These are phyloP conservation scores for Solanum neorickii DNA, from an alignment of 257 asterid genomes.

Conservation along the genomic window DNA sequence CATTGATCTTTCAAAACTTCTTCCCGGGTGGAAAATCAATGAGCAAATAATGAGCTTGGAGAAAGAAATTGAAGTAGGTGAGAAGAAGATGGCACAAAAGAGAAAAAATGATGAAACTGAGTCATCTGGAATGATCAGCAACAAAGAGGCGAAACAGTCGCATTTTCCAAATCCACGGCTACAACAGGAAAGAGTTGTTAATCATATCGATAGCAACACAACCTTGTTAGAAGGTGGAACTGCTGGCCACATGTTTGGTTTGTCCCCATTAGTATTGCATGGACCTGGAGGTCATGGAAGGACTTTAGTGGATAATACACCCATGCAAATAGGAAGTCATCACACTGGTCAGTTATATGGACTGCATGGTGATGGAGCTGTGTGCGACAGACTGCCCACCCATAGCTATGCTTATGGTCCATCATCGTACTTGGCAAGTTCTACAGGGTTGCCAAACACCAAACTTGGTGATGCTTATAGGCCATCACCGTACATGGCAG, in stretches of 20 bases:
- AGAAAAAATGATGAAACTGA: slow-evolving; percentile 45
- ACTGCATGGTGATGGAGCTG: not conserved
- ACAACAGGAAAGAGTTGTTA: slow-evolving; percentile 19
- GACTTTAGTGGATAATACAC: not conserved
- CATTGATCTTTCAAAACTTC: slow-evolving; percentile 41
- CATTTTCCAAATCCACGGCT: slow-evolving; percentile 23
- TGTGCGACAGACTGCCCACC: not conserved
- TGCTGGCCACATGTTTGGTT: slow-evolving; percentile 8
- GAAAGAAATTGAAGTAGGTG: slow-evolving; percentile 30
- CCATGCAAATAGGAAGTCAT: not conserved
- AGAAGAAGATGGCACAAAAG: slow-evolving; percentile 29
- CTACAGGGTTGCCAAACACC: not conserved
- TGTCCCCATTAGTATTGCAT: not conserved
- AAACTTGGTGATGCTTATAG: not conserved
- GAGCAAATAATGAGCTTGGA: slow-evolving; percentile 45
- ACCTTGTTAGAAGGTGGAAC: not conserved
- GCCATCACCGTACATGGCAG: not conserved
- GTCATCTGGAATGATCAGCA: slow-evolving; percentile 22
- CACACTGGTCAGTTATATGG: slow-evolving; percentile 22
- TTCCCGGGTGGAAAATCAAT: slow-evolving; percentile 71
- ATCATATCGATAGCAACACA: not conserved
- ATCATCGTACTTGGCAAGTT: not conserved
- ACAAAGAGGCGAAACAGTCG: slow-evolving; percentile 39
- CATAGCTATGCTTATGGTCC: not conserved
- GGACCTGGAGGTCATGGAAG: not conserved